Evolutionary conservation across 768 basidiomycete genomes (phyloP).

Genomic region (Russula vinacea): DNA sequence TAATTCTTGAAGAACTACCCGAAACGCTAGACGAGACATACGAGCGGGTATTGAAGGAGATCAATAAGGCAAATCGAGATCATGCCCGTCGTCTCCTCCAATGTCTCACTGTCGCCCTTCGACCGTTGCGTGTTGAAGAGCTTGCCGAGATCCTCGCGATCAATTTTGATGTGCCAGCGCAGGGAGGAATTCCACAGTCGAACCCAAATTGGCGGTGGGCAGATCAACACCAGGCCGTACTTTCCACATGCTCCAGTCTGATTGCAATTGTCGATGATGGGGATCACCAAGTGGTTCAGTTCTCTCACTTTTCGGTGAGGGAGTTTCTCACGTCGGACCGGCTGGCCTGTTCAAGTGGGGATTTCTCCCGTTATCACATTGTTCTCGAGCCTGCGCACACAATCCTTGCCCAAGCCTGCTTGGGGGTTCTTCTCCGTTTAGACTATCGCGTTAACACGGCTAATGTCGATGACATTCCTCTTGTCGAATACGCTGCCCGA

Average conservation of each 20-base stretch:
- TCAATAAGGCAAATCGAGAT: background rate
- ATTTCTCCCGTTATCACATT: background rate
- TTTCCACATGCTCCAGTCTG: constrained; percentile 16
- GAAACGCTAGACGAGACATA: constrained; percentile 3
- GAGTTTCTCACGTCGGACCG: constrained; percentile 11
- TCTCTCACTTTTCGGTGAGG: constrained; percentile 16
- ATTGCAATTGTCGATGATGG: background rate
- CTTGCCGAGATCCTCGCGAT: constrained; percentile 16
- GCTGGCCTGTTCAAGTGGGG: background rate
- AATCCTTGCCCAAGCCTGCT: constrained; percentile 6
- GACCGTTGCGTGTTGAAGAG: background rate
- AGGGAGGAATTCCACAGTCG: background rate
- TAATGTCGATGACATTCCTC: background rate
- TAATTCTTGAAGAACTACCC: background rate
- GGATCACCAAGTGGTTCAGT: constrained; percentile 2
- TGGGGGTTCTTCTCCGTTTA: constrained; percentile 1
- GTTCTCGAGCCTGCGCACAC: constrained; percentile 3
- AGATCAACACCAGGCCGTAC: background rate
- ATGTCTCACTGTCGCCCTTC: constrained; percentile 9
- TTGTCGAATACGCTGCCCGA: background rate
- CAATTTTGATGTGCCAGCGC: constrained; percentile 3
- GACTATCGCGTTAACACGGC: background rate
- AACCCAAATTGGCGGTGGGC: constrained; percentile 4
- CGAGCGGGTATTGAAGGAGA: background rate
- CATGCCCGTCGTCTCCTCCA: constrained; percentile 17